Conservation (phyloP, 768 basidiomycete genomes). For the Pseudohyphozyma bogoriensis region DNA sequence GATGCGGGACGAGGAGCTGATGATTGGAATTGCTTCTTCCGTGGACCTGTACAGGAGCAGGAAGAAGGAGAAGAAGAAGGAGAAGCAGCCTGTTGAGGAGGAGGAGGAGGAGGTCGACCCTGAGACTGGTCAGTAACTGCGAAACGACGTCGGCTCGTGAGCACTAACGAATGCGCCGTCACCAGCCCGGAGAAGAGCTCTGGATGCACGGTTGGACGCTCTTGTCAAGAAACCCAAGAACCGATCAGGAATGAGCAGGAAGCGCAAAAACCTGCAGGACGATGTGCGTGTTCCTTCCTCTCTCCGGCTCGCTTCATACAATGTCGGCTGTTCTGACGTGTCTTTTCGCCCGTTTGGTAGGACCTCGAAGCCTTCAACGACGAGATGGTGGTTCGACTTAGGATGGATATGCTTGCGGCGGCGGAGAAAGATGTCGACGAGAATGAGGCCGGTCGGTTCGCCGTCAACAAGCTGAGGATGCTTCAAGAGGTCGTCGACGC, state of each 20-base stretch:
- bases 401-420: conserved; percentile 75
- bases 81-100: conserved; percentile 16
- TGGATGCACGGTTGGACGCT: conserved; percentile 76
- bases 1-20: conserved; percentile 33
- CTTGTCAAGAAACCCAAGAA: conserved; percentile 72
- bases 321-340: background rate
- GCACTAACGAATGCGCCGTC: background rate
- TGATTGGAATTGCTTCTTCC: conserved; percentile 15
- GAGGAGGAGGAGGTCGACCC: conserved; percentile 42
- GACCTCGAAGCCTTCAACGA: conserved; percentile 73
- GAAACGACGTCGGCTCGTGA: background rate
- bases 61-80: conserved; percentile 32
- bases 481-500: conserved; percentile 86
- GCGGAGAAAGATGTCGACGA: conserved; percentile 73
- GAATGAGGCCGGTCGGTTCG: conserved; percentile 70
- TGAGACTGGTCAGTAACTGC: conserved; percentile 54
- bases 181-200: conserved; percentile 60
- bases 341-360: conserved; percentile 1
- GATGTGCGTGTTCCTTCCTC: background rate
- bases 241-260: conserved; percentile 28
- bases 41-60: conserved; percentile 37
- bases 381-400: conserved; percentile 78
- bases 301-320: background rate
- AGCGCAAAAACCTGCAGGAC: background rate
- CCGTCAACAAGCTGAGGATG: conserved; percentile 68